A percentile compares a stretch with the other conserved stretches of the same genome.
These are phyloP conservation scores for Venturia aucupariae DNA, from an alignment of 2,329 filamentous ascomycete species.

Conservation along the genomic window DNA sequence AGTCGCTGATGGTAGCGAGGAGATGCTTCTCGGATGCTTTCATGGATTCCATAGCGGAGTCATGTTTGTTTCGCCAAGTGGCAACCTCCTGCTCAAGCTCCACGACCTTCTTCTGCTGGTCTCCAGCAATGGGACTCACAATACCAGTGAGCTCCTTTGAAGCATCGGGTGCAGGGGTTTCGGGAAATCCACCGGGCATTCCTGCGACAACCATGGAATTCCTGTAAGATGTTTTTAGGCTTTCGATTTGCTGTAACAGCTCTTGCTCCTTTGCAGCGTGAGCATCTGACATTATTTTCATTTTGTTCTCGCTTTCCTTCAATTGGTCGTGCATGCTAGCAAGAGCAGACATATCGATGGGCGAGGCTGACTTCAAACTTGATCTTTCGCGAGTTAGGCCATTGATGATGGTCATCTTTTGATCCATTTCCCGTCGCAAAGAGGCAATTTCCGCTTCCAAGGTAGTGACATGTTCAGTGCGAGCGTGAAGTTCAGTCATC, in stretches of 20 bases:
- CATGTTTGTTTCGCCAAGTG: conserved; percentile 69
- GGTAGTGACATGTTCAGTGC: conserved; percentile 82
- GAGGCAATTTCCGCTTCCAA: conserved; percentile 76
- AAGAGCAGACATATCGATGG: conserved; percentile 86
- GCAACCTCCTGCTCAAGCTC: conserved; percentile 63
- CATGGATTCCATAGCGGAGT: conserved; percentile 59
- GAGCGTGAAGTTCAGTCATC: conserved; percentile 80
- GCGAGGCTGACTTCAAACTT: conserved; percentile 69
- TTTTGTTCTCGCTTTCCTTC: conserved; percentile 71
- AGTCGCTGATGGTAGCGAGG: conserved; percentile 59
- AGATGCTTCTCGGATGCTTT: conserved; percentile 64
- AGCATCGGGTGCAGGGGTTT: conserved; percentile 24
- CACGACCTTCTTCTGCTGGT: conserved; percentile 47
- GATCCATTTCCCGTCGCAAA: conserved; percentile 92
- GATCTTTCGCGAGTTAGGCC: conserved; percentile 88
- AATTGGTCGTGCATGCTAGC: conserved; percentile 81
- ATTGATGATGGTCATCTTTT: conserved; percentile 90
- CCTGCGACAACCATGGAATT: conserved; percentile 25
- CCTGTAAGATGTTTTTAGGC: conserved; percentile 45
- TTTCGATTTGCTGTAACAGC: conserved; percentile 61
- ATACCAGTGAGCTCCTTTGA: conserved; percentile 21
- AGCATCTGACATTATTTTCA: conserved; percentile 61
- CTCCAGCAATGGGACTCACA: conserved; percentile 13
- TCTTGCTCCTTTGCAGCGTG: conserved; percentile 69
- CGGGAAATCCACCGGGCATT: conserved; percentile 31